phyloP scores from a whole-genome alignment of 495 filamentous ascomycete genomes.

The Penicillium lividum region DNA sequence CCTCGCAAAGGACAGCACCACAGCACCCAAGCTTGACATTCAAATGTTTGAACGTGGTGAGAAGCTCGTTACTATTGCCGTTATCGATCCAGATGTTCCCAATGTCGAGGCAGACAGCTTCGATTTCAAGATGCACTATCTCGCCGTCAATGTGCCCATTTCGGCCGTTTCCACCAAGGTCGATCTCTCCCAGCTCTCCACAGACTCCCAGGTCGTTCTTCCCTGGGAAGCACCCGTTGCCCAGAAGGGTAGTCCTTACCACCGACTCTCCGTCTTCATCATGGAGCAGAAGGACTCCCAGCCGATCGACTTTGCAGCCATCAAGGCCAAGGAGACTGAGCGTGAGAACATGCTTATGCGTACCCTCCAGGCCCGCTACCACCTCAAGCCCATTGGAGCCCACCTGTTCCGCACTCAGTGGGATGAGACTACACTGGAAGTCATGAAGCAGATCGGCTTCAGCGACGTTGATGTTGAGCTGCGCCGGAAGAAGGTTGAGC shows the following conservation, averaged over 20 bases:
- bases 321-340: conserved; percentile 53
- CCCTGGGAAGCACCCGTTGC: conserved; percentile 84
- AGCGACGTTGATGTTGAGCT: conserved; percentile 81
- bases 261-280: conserved; percentile 80
- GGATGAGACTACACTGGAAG: conserved; percentile 80
- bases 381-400: conserved; percentile 73
- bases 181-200: conserved; percentile 50
- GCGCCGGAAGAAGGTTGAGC: conserved; percentile 67
- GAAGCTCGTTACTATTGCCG: conserved; percentile 77
- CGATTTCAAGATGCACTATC: conserved; percentile 77
- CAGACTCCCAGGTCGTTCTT: conserved; percentile 64
- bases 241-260: conserved; percentile 89
- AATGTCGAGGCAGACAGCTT: conserved; percentile 75
- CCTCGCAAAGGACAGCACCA: conserved; percentile 65
- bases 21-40: conserved; percentile 70
- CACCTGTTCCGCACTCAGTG: conserved; percentile 85
- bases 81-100: conserved; percentile 91
- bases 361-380: conserved; percentile 66
- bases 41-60: conserved; percentile 81
- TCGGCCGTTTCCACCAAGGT: conserved; percentile 55
- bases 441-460: conserved; percentile 80
- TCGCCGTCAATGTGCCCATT: conserved; percentile 69
- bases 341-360: conserved; percentile 72
- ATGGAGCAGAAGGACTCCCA: conserved; percentile 70
- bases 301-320: conserved; percentile 57